Evolutionary conservation across 306 rosid genomes (phyloP).

Genomic region (Vicia faba): DNA sequence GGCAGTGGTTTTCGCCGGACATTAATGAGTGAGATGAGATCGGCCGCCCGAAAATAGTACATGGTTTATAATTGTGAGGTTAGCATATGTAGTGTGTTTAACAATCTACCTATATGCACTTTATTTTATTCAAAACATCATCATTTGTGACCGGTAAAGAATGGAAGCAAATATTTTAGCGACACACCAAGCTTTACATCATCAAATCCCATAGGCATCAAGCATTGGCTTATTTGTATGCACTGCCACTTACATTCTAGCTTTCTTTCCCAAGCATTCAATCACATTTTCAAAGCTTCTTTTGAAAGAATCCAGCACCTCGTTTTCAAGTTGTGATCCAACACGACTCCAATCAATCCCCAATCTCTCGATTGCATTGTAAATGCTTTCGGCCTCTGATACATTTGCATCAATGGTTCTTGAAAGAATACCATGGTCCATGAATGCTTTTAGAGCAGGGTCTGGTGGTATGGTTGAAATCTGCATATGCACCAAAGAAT

Average conservation of each 20-base stretch:
- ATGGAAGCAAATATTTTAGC: neutral
- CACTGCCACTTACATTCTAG: neutral
- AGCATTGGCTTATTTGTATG: slow-evolving; percentile 1
- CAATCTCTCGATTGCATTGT: slow-evolving; percentile 76
- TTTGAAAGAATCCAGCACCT: slow-evolving; percentile 47
- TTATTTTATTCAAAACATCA: neutral
- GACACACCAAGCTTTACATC: neutral
- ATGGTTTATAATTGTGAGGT: slow-evolving; percentile 12
- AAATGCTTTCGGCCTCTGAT: slow-evolving; percentile 67
- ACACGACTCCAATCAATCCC: slow-evolving; percentile 82
- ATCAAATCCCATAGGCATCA: slow-evolving; percentile 5
- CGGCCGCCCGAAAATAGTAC: neutral
- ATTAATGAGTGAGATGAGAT: slow-evolving; percentile 23
- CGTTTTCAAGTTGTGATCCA: slow-evolving; percentile 63
- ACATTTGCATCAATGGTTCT: slow-evolving; percentile 78
- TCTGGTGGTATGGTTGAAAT: slow-evolving; percentile 88
- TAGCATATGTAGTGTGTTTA: neutral
- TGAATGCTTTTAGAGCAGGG: slow-evolving; percentile 79
- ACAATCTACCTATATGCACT: neutral
- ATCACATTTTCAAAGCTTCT: slow-evolving; percentile 40
- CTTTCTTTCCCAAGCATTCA: slow-evolving; percentile 32
- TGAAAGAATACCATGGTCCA: slow-evolving; percentile 76
- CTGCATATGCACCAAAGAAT: slow-evolving; percentile 43
- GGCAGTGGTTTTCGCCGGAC: slow-evolving; percentile 15
- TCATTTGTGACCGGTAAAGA: neutral